Evolutionary conservation across 495 filamentous ascomycete species (phyloP).

Genomic region (Arthonia radiata): DNA sequence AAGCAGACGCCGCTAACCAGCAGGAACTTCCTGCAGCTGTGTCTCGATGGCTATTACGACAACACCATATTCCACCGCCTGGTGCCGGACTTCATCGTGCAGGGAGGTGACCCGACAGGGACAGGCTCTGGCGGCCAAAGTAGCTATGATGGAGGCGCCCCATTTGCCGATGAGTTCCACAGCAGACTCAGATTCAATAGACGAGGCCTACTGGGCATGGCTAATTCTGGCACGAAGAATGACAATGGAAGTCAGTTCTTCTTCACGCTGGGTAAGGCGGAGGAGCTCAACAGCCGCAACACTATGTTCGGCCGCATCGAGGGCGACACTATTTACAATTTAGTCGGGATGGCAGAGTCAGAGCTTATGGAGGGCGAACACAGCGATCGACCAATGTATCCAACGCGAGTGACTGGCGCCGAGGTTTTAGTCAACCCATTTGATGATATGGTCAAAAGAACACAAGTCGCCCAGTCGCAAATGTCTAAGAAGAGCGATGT

Average conservation of each 20-base stretch:
- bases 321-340: constrained; percentile 85
- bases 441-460: constrained; percentile 58
- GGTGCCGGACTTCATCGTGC: constrained; percentile 73
- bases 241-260: constrained; percentile 94
- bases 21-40: constrained; percentile 90
- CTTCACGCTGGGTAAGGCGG: constrained; percentile 59
- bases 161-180: constrained; percentile 75
- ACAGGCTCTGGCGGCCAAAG: constrained; percentile 79
- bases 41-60: constrained; percentile 82
- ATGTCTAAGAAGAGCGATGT: constrained; percentile 16
- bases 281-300: constrained; percentile 60
- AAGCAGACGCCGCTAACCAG: constrained; percentile 75
- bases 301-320: constrained; percentile 59
- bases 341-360: constrained; percentile 73
- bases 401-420: constrained; percentile 48
- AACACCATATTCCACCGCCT: constrained; percentile 83
- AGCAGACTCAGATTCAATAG: constrained; percentile 79
- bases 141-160: constrained; percentile 68
- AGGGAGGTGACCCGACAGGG: constrained; percentile 66
- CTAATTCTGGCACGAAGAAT: constrained; percentile 46
- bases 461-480: constrained; percentile 18
- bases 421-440: constrained; percentile 83
- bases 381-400: constrained; percentile 69
- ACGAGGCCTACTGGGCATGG: constrained; percentile 80
- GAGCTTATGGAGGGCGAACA: constrained; percentile 43